These are phyloP conservation scores for Purshia tridentata DNA, from an alignment of 306 rosid genomes.

Conservation along the genomic window DNA sequence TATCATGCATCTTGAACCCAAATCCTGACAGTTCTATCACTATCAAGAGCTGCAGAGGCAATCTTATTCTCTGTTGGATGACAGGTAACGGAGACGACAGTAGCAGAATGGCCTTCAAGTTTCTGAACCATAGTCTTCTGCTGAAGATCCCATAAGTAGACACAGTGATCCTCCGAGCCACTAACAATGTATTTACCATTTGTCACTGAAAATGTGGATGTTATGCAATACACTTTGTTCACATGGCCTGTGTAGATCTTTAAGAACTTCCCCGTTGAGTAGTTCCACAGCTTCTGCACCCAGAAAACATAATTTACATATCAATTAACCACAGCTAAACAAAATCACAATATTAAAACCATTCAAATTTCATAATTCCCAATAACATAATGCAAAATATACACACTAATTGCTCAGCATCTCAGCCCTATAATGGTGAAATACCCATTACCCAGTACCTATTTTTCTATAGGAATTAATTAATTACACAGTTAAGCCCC, in stretches of 20 bases:
- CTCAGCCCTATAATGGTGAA: not conserved
- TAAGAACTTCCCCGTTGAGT: conserved; percentile 57
- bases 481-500: not conserved
- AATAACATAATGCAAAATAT: not conserved
- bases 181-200: conserved; percentile 83
- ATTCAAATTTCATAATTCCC: too few species aligned
- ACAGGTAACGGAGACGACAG: conserved; percentile 78
- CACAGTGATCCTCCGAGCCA: conserved; percentile 85
- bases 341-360: not conserved
- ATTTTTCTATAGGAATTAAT: not conserved
- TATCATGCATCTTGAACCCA: conserved; percentile 37
- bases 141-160: conserved; percentile 93
- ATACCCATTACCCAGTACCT: not conserved
- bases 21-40: conserved; percentile 70
- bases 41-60: conserved; percentile 83
- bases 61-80: conserved; percentile 85
- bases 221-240: conserved; percentile 64
- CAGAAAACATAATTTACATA: conserved; percentile 16
- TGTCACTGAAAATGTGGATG: conserved; percentile 86
- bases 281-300: conserved; percentile 89
- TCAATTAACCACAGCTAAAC: conserved; percentile 4
- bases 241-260: conserved; percentile 68
- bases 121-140: conserved; percentile 75
- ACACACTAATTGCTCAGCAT: not conserved
- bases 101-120: conserved; percentile 86